These are phyloP conservation scores for Cladosporium colombiae DNA, from an alignment of 2,329 filamentous ascomycete species.

Conservation along the genomic window DNA sequence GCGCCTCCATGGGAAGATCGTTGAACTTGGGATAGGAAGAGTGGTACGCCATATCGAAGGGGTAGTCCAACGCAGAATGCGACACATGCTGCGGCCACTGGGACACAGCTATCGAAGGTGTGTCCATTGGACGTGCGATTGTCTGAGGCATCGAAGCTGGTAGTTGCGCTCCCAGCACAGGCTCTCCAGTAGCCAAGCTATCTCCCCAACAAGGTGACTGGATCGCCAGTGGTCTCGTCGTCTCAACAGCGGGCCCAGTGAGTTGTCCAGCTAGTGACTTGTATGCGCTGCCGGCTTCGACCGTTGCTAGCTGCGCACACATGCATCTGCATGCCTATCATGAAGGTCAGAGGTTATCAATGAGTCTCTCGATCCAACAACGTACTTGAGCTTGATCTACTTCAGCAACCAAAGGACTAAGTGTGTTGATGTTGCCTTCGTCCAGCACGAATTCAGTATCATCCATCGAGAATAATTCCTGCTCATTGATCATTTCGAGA, in stretches of 20 bases:
- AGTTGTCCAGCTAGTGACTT: neutral
- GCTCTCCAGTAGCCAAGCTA: too few relatives aligned
- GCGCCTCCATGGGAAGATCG: neutral
- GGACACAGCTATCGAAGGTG: neutral
- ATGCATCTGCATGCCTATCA: neutral
- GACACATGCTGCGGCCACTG: neutral
- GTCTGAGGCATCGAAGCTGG: slow-evolving; percentile 2
- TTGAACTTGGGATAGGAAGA: neutral
- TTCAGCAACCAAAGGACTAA: neutral
- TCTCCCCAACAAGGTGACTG: neutral
- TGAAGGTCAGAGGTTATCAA: neutral
- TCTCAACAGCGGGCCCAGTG: neutral
- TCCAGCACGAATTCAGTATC: neutral
- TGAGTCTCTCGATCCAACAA: neutral
- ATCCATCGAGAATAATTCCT: neutral
- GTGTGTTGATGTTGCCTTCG: neutral
- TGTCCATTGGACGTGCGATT: neutral
- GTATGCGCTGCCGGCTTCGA: neutral
- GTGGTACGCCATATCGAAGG: neutral
- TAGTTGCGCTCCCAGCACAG: neutral
- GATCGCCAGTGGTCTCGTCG: neutral
- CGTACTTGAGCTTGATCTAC: neutral
- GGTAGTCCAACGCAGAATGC: neutral
- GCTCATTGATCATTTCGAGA: neutral
- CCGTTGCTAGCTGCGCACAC: neutral